Evolutionary conservation across 148 eudicot species (phyloP), one percentile per base, ranked within the genome.

Genomic region (Polygonum aviculare): DNA sequence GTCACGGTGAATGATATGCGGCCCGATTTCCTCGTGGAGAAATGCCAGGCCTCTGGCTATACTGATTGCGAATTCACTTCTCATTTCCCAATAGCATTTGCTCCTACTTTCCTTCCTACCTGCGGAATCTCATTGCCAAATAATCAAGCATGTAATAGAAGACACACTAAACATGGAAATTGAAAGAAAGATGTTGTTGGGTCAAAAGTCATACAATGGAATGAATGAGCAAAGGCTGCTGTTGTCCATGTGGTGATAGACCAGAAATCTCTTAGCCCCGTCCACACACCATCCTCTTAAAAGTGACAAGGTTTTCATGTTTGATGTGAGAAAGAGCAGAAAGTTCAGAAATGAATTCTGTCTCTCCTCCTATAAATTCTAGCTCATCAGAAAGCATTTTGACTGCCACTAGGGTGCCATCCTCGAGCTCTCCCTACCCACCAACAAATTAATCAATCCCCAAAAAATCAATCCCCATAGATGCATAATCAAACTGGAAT

Each of bases 251-350:
- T 82, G 88, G 31, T 88, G 89, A 78, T 87, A 91, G 0, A 91
- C 84, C 74, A 91, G 75, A 70, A 80, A 80, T 74, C 97, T 83
- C 36, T 88, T 75, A 48, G 84, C 79, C 60, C 89, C 91, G 69
- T 85, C 77, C 59, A 89, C 84, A 76, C 97, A 91, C 76, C 97
- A 89, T 41, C 97, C 97, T 77, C 49, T 76, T 39, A 91, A 83
- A n/a, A n/a, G 59, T 84, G 26, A 91, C 90, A 51, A 91, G 90
- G 65, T 89, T 89, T 84, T 87, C 88, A 40, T 91, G 97, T 59
- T 76, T 84, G 76, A 88, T 80, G 48, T 79, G 78, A 12, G 90
- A 84, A 33, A 91, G 76, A 73, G 86, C 89, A 12, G 89, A 79
- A 33, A 91, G 69, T 79, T 91, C 97, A 4, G 97, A 79, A 77